Base-by-base conservation (phyloP, 2,329 filamentous ascomycete genomes). In the Incumbomyces lentus region DNA sequence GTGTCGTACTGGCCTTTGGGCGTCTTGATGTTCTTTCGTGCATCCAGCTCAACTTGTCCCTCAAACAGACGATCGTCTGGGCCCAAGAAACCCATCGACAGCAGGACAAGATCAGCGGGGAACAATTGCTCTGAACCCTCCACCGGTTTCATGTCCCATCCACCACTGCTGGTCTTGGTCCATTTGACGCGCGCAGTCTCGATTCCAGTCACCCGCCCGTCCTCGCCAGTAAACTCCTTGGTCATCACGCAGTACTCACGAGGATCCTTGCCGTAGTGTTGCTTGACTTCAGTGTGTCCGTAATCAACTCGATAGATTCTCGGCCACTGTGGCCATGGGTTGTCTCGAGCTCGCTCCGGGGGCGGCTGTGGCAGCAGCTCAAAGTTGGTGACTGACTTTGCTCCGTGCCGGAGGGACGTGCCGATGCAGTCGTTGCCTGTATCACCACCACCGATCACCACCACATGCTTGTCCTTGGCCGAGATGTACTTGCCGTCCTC, bases 231-330 rank as follows among this genome's bases (percentile, higher is more conserved):
- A 58, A 96, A 96, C 59, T 94, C 86, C 71, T 93, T 90, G 14
- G 88, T 94, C 87, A 95, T 95, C 69, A 96, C 88, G 72, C 89
- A 95, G 75, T 85, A 96, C 71, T 95, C 90, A 58, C 90, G 87
- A 49, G 90, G 90, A 60, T 95, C 90, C 64, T 89, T 89, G 68
- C 90, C 90, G 73, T 89, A 90, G 72, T 95, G 89, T 57, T 90
- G 88, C 67, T 90, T 88, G 60, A 95, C 90, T 68, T 96, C 90
- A 13, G 83, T 84, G 73, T 96, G 90, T 47, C 90, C 90, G 62
- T 96, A 96, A 69, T 96, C 90, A n/a, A 95, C 86, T 58, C 90
- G 88, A 76, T 95, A 95, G 64, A 95, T 89, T 60, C 89, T 86
- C 48, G 90, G 90, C 89, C 90, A 96, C 69, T 95, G 90, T 8